phyloP scores from a whole-genome alignment of 2,329 filamentous ascomycete species.

The Sarocladium kiliense region DNA sequence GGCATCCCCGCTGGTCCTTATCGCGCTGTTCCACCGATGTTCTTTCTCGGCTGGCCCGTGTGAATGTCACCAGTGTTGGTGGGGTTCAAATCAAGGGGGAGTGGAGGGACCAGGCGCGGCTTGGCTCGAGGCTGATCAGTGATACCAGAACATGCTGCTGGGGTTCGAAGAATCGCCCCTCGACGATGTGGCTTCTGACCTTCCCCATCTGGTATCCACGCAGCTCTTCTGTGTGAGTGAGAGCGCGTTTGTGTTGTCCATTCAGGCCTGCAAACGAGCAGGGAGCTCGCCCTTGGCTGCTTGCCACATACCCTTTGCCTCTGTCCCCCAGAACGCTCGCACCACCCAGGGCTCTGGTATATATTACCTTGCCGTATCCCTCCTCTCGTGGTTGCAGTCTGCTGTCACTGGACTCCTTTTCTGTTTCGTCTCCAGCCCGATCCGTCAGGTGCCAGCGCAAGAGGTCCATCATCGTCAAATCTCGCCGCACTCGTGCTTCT shows the following conservation, averaged over 20 bases:
- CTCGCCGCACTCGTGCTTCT: not conserved
- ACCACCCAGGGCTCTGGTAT: conserved; percentile 4
- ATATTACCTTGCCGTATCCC: not conserved
- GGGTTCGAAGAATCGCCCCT: not conserved
- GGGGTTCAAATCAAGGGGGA: not conserved
- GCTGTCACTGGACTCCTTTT: not conserved
- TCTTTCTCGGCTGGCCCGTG: conserved; percentile 7
- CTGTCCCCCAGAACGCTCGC: not conserved
- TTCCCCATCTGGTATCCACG: conserved; percentile 6
- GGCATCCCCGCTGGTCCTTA: not conserved
- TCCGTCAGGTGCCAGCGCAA: not conserved
- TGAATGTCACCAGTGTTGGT: not conserved
- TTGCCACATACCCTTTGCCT: not conserved
- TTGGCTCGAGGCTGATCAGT: conserved; percentile 9
- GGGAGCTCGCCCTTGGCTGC: not conserved
- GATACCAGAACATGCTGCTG: conserved; percentile 8
- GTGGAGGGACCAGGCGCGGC: conserved; percentile 1
- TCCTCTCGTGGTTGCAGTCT: not conserved
- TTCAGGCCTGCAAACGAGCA: not conserved
- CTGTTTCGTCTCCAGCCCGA: not conserved
- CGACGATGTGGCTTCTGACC: conserved; percentile 4
- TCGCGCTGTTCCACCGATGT: conserved; percentile 3
- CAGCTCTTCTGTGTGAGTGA: not conserved
- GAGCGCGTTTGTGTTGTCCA: not conserved
- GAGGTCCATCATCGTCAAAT: conserved; percentile 2